phyloP scores from a whole-genome alignment of 75 land plant genomes.

The Pinus taeda region DNA sequence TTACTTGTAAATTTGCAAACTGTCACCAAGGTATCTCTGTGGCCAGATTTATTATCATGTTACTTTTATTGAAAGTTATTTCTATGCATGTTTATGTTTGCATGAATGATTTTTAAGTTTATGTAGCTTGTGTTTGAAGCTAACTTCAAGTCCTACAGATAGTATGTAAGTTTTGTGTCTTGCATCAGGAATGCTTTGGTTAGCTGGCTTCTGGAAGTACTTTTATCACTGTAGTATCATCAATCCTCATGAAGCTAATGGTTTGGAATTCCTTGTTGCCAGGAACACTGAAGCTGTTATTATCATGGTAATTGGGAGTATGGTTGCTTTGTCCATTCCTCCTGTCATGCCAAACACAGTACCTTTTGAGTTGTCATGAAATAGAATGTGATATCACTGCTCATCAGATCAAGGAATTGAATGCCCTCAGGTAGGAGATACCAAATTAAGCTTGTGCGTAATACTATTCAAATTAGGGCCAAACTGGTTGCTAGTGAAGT shows the following conservation, averaged over 20 bases:
- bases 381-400: not conserved
- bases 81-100: not conserved
- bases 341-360: not conserved
- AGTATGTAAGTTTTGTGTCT: not conserved
- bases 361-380: not conserved
- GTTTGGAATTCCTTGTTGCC: not conserved
- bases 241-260: not conserved
- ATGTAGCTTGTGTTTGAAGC: not conserved
- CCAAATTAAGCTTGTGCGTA: not conserved
- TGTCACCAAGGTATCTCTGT: not conserved
- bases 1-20: not conserved
- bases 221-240: not conserved
- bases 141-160: not conserved
- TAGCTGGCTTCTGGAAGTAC: not conserved
- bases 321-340: not conserved
- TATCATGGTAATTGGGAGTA: not conserved
- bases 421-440: not conserved
- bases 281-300: not conserved
- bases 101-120: not conserved
- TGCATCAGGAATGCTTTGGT: not conserved
- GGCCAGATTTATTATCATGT: not conserved
- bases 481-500: not conserved
- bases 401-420: not conserved
- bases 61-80: not conserved
- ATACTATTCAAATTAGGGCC: not conserved